These are phyloP conservation scores for Byssoonygena ceratinophila DNA, from an alignment of 2,329 filamentous ascomycete species.

Conservation along the genomic window DNA sequence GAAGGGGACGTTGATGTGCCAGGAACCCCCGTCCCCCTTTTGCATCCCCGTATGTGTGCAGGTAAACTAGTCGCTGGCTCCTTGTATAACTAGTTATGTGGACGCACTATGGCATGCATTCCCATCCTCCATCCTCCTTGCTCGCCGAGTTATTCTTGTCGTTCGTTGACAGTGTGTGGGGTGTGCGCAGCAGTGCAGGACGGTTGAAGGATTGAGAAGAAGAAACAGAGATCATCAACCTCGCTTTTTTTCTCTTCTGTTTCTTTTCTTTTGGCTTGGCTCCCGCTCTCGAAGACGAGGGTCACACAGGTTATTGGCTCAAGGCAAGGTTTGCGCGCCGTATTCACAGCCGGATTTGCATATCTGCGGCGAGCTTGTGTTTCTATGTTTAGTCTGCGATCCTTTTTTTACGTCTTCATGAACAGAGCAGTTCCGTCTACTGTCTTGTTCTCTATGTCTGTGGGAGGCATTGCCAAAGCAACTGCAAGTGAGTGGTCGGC, in stretches of 20 bases:
- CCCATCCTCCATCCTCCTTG: no score
- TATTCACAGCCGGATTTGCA: slow-evolving; percentile 4
- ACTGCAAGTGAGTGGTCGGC: no score
- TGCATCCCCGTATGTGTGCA: no score
- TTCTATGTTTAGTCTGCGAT: slow-evolving; percentile 4
- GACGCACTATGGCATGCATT: no score
- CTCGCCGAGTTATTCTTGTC: not conserved
- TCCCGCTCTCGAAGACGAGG: not conserved
- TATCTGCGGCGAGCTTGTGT: not conserved
- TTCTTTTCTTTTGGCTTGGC: not conserved
- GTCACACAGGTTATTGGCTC: slow-evolving; percentile 1
- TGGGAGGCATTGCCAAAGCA: no score
- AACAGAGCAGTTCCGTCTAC: not conserved
- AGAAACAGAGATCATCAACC: not conserved
- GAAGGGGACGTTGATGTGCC: no score
- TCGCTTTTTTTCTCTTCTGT: no score
- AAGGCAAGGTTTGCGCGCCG: not conserved
- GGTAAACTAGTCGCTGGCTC: no score
- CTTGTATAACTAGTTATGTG: no score
- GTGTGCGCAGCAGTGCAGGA: no score
- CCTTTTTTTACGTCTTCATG: not conserved
- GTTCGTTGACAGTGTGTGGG: not conserved
- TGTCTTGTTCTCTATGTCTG: no score
- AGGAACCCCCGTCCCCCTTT: no score
- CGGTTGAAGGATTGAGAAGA: not conserved